Evolutionary conservation across 176 grass and related monocot genomes (phyloP).

Genomic region (Oryza glumipatula): DNA sequence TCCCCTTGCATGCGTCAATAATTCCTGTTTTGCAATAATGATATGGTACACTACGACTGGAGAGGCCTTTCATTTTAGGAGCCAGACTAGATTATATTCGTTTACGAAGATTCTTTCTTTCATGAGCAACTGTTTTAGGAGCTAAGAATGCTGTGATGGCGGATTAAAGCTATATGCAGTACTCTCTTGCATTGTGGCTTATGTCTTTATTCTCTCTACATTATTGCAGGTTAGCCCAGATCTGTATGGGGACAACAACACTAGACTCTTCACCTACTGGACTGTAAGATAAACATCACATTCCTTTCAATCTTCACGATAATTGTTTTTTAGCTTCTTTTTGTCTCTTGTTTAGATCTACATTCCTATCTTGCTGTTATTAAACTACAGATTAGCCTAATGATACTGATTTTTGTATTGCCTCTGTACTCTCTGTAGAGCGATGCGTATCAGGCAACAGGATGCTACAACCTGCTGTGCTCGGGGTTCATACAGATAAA

Average conservation of each 20-base stretch:
- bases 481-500: slow-evolving; percentile 92
- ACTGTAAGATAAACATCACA: slow-evolving; percentile 65
- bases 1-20: slow-evolving; percentile 46
- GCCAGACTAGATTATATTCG: slow-evolving; percentile 31
- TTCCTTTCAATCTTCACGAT: slow-evolving; percentile 34
- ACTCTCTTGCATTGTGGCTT: slow-evolving; percentile 7
- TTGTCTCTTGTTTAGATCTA: slow-evolving; percentile 42
- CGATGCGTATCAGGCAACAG: slow-evolving; percentile 89
- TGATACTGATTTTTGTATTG: slow-evolving; percentile 42
- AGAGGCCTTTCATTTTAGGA: slow-evolving; percentile 40
- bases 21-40: slow-evolving; percentile 51
- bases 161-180: not conserved
- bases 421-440: slow-evolving; percentile 61
- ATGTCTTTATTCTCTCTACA: slow-evolving; percentile 27
- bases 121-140: slow-evolving; percentile 34
- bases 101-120: not conserved
- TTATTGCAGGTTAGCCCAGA: slow-evolving; percentile 85
- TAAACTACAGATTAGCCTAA: slow-evolving; percentile 1
- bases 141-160: slow-evolving; percentile 34
- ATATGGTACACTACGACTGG: slow-evolving; percentile 31
- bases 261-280: slow-evolving; percentile 89
- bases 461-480: slow-evolving; percentile 92
- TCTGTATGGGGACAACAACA: slow-evolving; percentile 87
- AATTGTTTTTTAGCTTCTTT: slow-evolving; percentile 24
- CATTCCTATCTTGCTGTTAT: slow-evolving; percentile 7